Conservation (phyloP, 2,329 filamentous ascomycete species). For the Colletotrichum neosansevieriae region DNA sequence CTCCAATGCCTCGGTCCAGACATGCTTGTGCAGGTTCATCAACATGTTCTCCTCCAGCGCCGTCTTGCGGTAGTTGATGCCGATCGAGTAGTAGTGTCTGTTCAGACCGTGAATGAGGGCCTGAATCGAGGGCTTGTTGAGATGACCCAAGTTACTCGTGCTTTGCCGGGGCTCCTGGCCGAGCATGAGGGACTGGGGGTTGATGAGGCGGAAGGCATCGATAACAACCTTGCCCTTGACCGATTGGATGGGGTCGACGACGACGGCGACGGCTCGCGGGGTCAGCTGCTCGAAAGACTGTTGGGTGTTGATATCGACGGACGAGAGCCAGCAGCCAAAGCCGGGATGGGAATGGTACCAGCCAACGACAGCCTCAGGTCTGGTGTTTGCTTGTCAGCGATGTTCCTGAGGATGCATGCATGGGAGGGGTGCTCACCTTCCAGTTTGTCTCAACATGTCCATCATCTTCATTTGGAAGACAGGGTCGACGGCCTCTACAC, state of each 20-base stretch:
- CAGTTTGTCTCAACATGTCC: constrained; percentile 99
- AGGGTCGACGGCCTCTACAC: constrained; percentile 96
- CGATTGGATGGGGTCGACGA: constrained; percentile 98
- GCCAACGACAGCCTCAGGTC: constrained; percentile 95
- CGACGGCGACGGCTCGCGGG: constrained; percentile 94
- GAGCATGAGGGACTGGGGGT: constrained; percentile 97
- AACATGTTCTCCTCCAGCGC: constrained; percentile 99
- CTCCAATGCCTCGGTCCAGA: constrained; percentile 97
- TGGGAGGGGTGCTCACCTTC: constrained; percentile 71
- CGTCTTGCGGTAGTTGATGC: constrained; percentile 97
- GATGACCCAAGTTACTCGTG: constrained; percentile 95
- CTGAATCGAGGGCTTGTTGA: constrained; percentile 99
- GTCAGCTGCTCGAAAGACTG: constrained; percentile 99
- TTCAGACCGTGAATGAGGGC: constrained; percentile 98
- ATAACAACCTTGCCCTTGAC: constrained; percentile 99
- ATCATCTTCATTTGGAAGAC: constrained; percentile 99
- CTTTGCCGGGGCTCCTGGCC: constrained; percentile 98
- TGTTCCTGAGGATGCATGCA: not conserved
- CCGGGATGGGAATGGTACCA: constrained; percentile 99
- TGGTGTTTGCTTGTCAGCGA: constrained; percentile 51
- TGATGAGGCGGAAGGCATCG: constrained; percentile 98
- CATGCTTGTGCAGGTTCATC: constrained; percentile 99
- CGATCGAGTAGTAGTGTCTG: constrained; percentile 99
- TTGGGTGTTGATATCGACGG: constrained; percentile 99
- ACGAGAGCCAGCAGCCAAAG: constrained; percentile 99